Evolutionary conservation across 208 protist species (phyloP), one percentile per base, ranked within the genome.

Genomic region (Wallacemonas sp.): DNA sequence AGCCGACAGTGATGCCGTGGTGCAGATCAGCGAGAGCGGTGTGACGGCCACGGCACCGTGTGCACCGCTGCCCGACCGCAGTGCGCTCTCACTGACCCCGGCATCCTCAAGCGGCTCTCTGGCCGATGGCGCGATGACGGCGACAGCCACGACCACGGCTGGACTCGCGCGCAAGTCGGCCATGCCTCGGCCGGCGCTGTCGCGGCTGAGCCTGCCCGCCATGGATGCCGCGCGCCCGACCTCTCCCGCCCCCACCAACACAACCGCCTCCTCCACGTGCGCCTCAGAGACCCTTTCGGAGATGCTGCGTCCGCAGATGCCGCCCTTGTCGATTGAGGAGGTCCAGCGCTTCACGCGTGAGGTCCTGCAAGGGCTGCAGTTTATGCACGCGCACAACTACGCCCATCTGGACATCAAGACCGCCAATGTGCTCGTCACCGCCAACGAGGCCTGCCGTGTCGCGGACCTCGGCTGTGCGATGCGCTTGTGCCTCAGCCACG

Each of bases 361-460:
- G 65, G 87, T 94, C 7, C 64, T 97, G 11, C 50, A 73, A 31
- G 93, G 86, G 8, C 66, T 97, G 7, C 46, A 67, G 41, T 97
- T 97, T 67, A 65, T 97, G 38, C 93, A 97, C 74, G 26, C 55
- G 11, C 72, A 95, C 70, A 61, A 77, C 46, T 93, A 96, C 63
- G 89, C 85, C n/a, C 92, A 97, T 62, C 77, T 91, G 49, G 93
- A 97, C 76, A 80, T 97, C 31, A 97, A 97, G 69, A 92, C 85
- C 16, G 89, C 88, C 0, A 97, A 97, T 57, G 81, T 96, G 55
- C 73, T 97, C 28, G 61, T 97, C 16, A 92, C 82, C 18, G 72
- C 70, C 2, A 65, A 86, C 12, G 87, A 86, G 44, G 59, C 82
- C 23, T 83, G 90, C 29, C 94, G 97, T 29, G 79, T 98, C 25